Conservation (phyloP, 257 asterid genomes). For the Catharanthus roseus region DNA sequence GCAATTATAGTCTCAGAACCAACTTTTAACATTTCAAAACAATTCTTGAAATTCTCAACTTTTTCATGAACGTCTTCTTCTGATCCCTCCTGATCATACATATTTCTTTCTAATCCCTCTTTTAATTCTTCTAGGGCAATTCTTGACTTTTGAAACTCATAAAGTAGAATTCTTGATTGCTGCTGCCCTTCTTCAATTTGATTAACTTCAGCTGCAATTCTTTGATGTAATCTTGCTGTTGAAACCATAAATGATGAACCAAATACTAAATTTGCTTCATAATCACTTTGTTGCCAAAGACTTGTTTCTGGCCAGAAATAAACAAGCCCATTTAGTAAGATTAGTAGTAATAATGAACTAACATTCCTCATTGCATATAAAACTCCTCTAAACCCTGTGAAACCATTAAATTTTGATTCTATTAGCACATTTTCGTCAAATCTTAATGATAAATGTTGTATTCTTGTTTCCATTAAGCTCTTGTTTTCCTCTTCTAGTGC, state of each 20-base stretch:
- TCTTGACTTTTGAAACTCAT: conserved; percentile 47
- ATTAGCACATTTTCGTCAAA: conserved; percentile 42
- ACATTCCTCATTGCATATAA: conserved; percentile 64
- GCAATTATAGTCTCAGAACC: conserved; percentile 64
- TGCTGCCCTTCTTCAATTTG: conserved; percentile 24
- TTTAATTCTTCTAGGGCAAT: conserved; percentile 44
- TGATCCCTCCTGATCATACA: conserved; percentile 25
- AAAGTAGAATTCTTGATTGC: conserved; percentile 51
- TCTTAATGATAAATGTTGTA: conserved; percentile 38
- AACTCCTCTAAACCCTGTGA: conserved; percentile 72
- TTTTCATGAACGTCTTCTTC: conserved; percentile 37
- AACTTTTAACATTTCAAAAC: conserved; percentile 52
- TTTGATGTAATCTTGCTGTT: conserved; percentile 51
- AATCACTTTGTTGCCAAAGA: conserved; percentile 33
- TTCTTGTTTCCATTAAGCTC: conserved; percentile 49
- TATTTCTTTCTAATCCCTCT: conserved; percentile 38
- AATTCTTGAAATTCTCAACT: conserved; percentile 48
- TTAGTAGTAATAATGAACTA: conserved; percentile 52
- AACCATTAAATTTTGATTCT: conserved; percentile 57
- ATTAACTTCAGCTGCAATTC: conserved; percentile 36
- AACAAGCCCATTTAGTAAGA: conserved; percentile 60
- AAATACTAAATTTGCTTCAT: conserved; percentile 30
- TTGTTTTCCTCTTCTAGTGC: conserved; percentile 60
- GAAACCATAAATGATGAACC: conserved; percentile 42
- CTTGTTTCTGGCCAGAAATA: conserved; percentile 61